phyloP scores from a whole-genome alignment of 2,329 filamentous ascomycete genomes.

The Arthroderma sp. region DNA sequence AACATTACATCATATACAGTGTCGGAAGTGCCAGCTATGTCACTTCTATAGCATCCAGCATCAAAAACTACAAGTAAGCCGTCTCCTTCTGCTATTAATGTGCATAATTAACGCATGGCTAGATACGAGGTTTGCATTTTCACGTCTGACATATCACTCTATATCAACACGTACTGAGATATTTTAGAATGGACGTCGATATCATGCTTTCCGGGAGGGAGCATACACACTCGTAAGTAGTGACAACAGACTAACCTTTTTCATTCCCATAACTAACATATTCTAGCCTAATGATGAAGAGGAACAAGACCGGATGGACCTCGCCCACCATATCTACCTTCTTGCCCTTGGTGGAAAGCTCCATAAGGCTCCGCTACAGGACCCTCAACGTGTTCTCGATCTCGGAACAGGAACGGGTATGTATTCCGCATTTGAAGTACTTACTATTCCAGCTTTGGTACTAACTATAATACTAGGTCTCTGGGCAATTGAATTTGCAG shows the following conservation, averaged over 20 bases:
- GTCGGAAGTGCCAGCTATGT: slow-evolving; percentile 2
- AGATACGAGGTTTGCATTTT: not conserved
- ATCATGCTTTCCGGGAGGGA: slow-evolving; percentile 7
- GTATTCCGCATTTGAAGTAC: not conserved
- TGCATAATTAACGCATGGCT: not conserved
- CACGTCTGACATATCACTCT: not conserved
- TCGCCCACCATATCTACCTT: slow-evolving; percentile 43
- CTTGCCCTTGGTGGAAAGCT: slow-evolving; percentile 33
- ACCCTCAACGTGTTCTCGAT: slow-evolving; percentile 40
- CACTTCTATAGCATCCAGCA: slow-evolving; percentile 4
- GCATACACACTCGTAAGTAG: slow-evolving; percentile 2
- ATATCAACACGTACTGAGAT: not conserved
- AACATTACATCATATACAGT: not conserved
- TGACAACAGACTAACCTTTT: no score
- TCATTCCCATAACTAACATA: not conserved
- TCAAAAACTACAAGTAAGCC: slow-evolving; percentile 5
- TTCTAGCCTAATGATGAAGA: slow-evolving; percentile 9
- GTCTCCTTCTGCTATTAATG: not conserved
- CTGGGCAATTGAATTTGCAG: slow-evolving; percentile 9
- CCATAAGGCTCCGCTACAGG: slow-evolving; percentile 34
- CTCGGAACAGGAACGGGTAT: slow-evolving; percentile 45
- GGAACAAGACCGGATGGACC: slow-evolving; percentile 22
- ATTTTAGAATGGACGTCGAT: slow-evolving; percentile 8
- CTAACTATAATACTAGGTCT: not conserved
- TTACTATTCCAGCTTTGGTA: not conserved